Evolutionary conservation across 208 protist species (phyloP), one percentile per base, ranked within the genome.

Genomic region (Leishmania tarentolae): DNA sequence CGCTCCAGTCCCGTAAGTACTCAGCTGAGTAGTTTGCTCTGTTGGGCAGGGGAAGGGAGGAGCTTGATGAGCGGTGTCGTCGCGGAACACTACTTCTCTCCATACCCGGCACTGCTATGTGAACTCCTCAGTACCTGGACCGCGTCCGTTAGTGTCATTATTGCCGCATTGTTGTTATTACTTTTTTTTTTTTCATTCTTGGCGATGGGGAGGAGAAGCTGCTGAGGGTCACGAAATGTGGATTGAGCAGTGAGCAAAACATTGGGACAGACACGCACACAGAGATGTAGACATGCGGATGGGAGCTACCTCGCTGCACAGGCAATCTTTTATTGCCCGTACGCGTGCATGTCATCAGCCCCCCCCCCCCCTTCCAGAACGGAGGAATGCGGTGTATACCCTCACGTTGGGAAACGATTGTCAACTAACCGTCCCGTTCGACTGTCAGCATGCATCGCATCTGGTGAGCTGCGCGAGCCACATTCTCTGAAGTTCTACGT

Each of bases 1-100:
- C 31, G 56, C 82, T 21, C 44, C 61, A 5, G 61, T 85, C 8
- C 61, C 76, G 72, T 85, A 68, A 72, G 11, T 5, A 28, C 3
- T 2, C 24, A 31, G 11, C 46, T n/a, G 59, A n/a, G 31, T 31
- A 28, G 17, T 40, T 13, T 57, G 42, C 15, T 56, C 0, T 76
- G 31, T 7, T 44, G 72, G 50, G n/a, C n/a, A n/a, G n/a, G n/a
- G n/a, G n/a, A n/a, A n/a, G n/a, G n/a, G n/a, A n/a, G n/a, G 31
- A 46, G 11, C 44, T 56, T 13, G 19, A 31, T 61, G 50, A 9
- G n/a, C 35, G 46, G 40, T n/a, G 13, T 42, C 8, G 50, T 42
- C 31, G n/a, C 11, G 21, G 37, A 11, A n/a, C 28, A 13, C 40
- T 65, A 11, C 24, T 11, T 44, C 17, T 13, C 19, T 6, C 31